Base-by-base conservation (phyloP, 169 alveolate species). In the Prorocentrum cordatum region DNA sequence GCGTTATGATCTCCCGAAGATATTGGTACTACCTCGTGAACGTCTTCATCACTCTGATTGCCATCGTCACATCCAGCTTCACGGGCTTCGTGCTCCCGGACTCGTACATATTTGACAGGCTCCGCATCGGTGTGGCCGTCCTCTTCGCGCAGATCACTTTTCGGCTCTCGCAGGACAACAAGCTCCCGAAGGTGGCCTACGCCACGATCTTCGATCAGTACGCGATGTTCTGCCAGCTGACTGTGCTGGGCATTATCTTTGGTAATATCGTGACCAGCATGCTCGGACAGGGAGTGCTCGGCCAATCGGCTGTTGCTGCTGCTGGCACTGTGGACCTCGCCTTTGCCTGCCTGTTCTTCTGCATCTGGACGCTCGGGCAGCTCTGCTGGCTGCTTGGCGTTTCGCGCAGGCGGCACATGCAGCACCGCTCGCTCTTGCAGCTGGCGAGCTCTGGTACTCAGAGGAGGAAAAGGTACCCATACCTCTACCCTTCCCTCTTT, bases 91-190 rank as follows among this genome's bases (percentile, higher is more conserved):
- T 77, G 22, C 75, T 77, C 33, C 75, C 54, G 88, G 88, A 16
- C 22, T 39, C 10, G 20, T 16, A 9, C 16, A 18, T 18, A n/a
- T 77, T 59, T 62, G 88, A 77, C 47, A 72, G 88, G 16, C 33
- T 77, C 35, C 88, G 88, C 62, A 59, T 77, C 32, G 62, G 88
- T 62, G 62, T 77, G 26, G 54, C 88, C 33, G 59, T 77, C 88
- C 88, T 77, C 35, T 77, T 77, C 27, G 88, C 88, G 6, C 88
- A 77, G 88, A 77, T 75, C 58, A 77, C 88, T 18, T 77, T 77
- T 62, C 88, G 88, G 45, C 35, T 77, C 35, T 77, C 88, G 29
- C 54, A 59, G 32, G 88, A 77, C 88, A 77, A 75, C 88, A 77
- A 77, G 32, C 62, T 77, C 66, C 88, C 88, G 26, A 77, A 59